These are phyloP conservation scores for Deinandra increscens DNA, from an alignment of 129 eudicot genomes.

Conservation along the genomic window DNA sequence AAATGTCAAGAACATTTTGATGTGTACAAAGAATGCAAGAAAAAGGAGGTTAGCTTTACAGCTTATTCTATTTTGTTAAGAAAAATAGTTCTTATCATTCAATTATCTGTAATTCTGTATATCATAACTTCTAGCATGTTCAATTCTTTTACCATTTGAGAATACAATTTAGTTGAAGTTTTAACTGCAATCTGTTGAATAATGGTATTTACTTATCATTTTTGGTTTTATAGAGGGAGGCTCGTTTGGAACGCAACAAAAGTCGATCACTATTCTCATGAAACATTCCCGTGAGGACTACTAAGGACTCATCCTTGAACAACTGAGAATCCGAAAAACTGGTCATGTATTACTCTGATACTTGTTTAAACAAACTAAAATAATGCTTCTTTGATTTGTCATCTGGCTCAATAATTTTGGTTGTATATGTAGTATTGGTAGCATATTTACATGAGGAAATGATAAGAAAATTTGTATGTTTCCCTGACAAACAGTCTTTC, in stretches of 20 bases:
- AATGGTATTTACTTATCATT: background rate
- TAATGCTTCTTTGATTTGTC: constrained; percentile 4
- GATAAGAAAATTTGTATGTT: too few relatives aligned
- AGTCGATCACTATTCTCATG: constrained; percentile 74
- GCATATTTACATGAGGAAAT: too few relatives aligned
- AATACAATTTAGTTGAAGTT: background rate
- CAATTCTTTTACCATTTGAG: background rate
- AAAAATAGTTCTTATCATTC: background rate
- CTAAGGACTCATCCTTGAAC: constrained; percentile 14
- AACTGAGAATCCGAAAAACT: background rate
- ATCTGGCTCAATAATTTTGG: constrained; percentile 19
- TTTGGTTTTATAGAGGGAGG: constrained; percentile 75
- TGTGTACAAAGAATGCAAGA: constrained; percentile 92
- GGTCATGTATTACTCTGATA: constrained; percentile 8
- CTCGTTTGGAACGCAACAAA: constrained; percentile 85
- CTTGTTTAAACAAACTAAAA: constrained; percentile 3
- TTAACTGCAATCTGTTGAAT: background rate
- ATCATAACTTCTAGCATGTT: background rate
- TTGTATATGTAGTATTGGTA: background rate
- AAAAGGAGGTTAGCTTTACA: constrained; percentile 59
- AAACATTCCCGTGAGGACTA: constrained; percentile 21
- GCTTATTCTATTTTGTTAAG: background rate
- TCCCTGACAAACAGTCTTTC: too few relatives aligned
- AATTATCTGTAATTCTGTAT: background rate
- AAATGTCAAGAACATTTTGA: constrained; percentile 96